Evolutionary conservation across 352 stramenopile species (phyloP).

Genomic region (Globisporangium splendens): DNA sequence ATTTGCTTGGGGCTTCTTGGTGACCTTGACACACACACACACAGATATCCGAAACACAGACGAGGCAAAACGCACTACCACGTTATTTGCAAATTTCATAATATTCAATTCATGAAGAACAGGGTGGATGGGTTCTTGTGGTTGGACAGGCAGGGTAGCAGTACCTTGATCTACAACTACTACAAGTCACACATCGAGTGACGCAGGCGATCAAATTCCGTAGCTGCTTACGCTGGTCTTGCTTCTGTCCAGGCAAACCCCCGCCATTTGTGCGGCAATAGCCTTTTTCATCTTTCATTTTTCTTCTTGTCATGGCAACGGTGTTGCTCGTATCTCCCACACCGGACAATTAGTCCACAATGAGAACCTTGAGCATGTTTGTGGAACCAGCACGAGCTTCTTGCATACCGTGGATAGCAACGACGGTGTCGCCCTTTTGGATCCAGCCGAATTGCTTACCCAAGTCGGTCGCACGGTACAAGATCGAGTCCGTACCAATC

Average conservation of each 20-base stretch:
- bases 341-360: slow-evolving; percentile 64
- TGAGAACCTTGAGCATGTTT: slow-evolving; percentile 92
- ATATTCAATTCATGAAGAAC: background rate
- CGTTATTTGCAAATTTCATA: slow-evolving; percentile 1
- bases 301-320: background rate
- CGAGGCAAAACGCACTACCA: background rate
- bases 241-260: too few species aligned
- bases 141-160: too few species aligned
- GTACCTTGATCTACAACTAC: too few species aligned
- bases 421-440: slow-evolving; percentile 83
- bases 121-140: background rate
- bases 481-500: slow-evolving; percentile 90
- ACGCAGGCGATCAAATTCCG: too few species aligned
- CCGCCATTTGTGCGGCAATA: too few species aligned
- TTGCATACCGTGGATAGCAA: slow-evolving; percentile 88
- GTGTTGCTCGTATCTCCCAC: background rate
- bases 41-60: background rate
- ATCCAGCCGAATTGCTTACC: slow-evolving; percentile 88
- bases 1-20: slow-evolving; percentile 1
- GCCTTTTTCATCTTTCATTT: background rate
- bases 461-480: slow-evolving; percentile 85
- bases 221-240: too few species aligned
- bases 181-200: too few species aligned
- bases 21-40: background rate
- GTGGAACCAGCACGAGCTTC: slow-evolving; percentile 86